Base-by-base conservation (phyloP, 352 stramenopile species). In the Globisporangium nunn region DNA sequence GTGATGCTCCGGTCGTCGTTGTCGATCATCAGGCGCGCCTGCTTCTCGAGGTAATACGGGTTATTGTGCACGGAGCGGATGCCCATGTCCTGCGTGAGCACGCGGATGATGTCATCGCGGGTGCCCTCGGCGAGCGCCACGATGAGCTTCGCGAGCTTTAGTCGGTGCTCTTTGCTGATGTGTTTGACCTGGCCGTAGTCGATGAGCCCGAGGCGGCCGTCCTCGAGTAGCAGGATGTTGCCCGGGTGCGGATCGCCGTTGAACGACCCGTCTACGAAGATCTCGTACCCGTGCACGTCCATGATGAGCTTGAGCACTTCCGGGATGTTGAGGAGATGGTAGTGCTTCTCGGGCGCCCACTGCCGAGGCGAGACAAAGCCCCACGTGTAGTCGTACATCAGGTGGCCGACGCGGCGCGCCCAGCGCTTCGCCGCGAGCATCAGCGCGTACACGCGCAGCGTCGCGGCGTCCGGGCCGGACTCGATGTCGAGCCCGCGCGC, bases 171-270 rank as follows among this genome's bases (percentile, higher is more conserved):
- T 51, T 70, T 71, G 12, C 65, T 78, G 40, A 95, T 88, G 54
- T 93, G 77, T 63, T 94, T 96, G 45, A 95, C 87, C 61, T 98
- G 91, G 15, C 91, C 91, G 55, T 96, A 97, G 70, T 97, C 91
- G 46, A 97, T 94, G 49, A 97, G 68, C 3, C 91, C 91, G 5
- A 97, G 66, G 7, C 85, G 81, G 3, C 89, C 89, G 50, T 97
- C 88, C 6, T 93, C 76, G 15, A 97, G 74, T 47, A 97, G 71
- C 61, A 97, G 52, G 44, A 97, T 96, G 61, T 97, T 97, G 12
- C 90, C 90, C 3, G 89, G 89, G 43, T 97, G 89, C 12, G 88
- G 88, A 55, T 97, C 90, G 37, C 88, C 88, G 56, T 97, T 97
- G 62, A 97, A 97, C 44, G 69, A 91, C n/a, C 90, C 90, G 52